A percentile compares a stretch with the other conserved stretches of the same genome.
Conservation (phyloP, 2,329 filamentous ascomycete species). For the Emydomyces testavorans region DNA sequence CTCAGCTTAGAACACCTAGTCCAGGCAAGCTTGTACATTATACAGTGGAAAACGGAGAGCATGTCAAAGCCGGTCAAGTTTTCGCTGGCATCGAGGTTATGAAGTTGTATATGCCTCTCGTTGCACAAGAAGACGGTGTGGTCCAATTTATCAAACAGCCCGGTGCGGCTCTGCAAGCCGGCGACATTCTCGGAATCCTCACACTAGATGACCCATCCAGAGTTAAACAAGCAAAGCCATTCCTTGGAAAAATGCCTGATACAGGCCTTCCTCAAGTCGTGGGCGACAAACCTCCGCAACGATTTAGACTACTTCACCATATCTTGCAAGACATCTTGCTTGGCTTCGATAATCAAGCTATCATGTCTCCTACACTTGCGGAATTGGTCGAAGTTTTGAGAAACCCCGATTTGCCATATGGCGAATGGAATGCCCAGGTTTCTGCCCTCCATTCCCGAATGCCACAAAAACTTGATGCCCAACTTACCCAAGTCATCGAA, state of each 20-base stretch:
- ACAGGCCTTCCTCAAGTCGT: constrained; percentile 77
- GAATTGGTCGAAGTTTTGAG: constrained; percentile 84
- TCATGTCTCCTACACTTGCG: constrained; percentile 78
- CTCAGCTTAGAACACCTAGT: constrained; percentile 84
- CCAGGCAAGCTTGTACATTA: constrained; percentile 98
- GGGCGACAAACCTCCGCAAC: constrained; percentile 83
- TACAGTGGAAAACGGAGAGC: constrained; percentile 86
- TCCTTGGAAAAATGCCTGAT: constrained; percentile 78
- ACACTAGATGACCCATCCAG: constrained; percentile 88
- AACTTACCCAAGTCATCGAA: constrained; percentile 75
- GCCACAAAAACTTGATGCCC: constrained; percentile 80
- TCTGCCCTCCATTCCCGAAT: constrained; percentile 95
- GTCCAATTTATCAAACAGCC: constrained; percentile 99
- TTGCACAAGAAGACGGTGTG: constrained; percentile 87
- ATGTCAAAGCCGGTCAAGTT: constrained; percentile 81
- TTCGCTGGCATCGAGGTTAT: constrained; percentile 99
- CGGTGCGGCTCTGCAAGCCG: constrained; percentile 91
- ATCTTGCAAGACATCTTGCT: constrained; percentile 78
- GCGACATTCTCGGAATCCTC: constrained; percentile 95
- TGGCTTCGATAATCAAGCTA: constrained; percentile 94
- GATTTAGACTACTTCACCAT: constrained; percentile 63
- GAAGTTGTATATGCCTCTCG: constrained; percentile 99
- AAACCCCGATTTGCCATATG: constrained; percentile 81
- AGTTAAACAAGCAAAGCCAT: constrained; percentile 92
- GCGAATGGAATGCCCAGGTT: constrained; percentile 92